A percentile compares a stretch with the other conserved stretches of the same genome.
phyloP scores from a whole-genome alignment of 2,329 filamentous ascomycete genomes.

The Ophiognomonia clavigignenti-juglandacearum region DNA sequence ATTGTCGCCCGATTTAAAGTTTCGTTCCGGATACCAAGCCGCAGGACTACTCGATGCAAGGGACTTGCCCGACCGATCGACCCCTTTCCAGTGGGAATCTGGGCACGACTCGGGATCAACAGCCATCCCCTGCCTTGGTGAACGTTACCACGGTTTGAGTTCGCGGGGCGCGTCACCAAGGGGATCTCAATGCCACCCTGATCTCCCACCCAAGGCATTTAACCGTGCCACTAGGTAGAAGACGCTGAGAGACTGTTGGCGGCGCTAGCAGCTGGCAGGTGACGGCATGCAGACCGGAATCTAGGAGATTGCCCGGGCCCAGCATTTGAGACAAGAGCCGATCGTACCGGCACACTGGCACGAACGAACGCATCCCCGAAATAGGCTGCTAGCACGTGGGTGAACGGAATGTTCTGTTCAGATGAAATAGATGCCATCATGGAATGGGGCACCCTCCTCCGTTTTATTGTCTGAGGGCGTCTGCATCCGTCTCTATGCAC shows the following conservation, averaged over 20 bases:
- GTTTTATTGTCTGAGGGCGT: background rate
- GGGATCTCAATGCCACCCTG: too few relatives aligned
- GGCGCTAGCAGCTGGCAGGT: too few relatives aligned
- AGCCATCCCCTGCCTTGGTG: too few relatives aligned
- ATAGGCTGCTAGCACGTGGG: background rate
- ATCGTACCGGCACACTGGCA: background rate
- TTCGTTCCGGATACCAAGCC: constrained; percentile 1
- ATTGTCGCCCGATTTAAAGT: background rate
- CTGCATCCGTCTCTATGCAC: background rate
- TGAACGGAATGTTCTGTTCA: background rate
- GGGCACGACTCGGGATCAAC: too few relatives aligned
- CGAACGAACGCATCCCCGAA: background rate
- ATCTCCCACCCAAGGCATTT: background rate
- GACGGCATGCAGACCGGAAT: too few relatives aligned
- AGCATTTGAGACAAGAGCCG: background rate
- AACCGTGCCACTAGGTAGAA: background rate
- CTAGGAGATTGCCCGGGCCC: background rate
- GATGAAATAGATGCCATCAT: background rate
- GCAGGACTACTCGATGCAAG: constrained; percentile 4
- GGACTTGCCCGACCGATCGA: constrained; percentile 5
- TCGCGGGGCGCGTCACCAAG: background rate
- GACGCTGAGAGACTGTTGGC: too few relatives aligned
- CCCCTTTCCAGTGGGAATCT: constrained; percentile 1
- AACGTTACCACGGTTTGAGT: constrained; percentile 8
- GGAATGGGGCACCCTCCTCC: too few relatives aligned